Percentiles rank a stretch among this genome's conserved stretches.
Evolutionary conservation across 2,329 filamentous ascomycete species (phyloP).

Genomic region (Volutella citrinella): DNA sequence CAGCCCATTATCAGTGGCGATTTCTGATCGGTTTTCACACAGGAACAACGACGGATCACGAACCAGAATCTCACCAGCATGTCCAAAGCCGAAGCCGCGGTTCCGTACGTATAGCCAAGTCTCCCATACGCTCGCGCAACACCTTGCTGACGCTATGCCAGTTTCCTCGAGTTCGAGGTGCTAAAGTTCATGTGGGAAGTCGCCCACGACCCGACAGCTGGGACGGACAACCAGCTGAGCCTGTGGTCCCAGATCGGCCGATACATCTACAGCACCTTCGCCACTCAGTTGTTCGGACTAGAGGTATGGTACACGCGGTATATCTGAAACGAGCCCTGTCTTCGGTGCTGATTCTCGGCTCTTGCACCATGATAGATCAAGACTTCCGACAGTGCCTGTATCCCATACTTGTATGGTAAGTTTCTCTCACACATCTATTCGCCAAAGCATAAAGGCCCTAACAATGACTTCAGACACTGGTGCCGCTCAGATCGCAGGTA

Average conservation of each 20-base stretch:
- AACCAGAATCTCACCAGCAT: conserved; percentile 4
- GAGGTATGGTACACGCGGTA: conserved; percentile 1
- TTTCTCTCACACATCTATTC: background rate
- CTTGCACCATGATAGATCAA: too few relatives aligned
- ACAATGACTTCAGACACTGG: background rate
- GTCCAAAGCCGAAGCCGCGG: conserved; percentile 1
- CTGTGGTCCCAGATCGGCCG: conserved; percentile 2
- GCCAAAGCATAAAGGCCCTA: too few relatives aligned
- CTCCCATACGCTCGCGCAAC: too few relatives aligned
- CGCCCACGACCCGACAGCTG: conserved; percentile 1
- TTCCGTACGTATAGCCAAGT: conserved; percentile 1
- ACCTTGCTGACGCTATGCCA: too few relatives aligned
- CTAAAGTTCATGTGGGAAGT: conserved; percentile 5
- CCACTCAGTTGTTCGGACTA: conserved; percentile 4
- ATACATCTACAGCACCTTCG: conserved; percentile 8
- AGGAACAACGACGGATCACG: conserved; percentile 4
- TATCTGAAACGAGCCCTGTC: too few relatives aligned
- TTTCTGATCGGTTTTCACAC: background rate
- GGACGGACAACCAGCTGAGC: background rate
- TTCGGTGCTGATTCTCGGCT: too few relatives aligned
- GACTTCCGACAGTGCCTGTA: conserved; percentile 2
- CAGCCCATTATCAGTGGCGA: too few relatives aligned
- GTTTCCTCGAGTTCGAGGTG: conserved; percentile 5
- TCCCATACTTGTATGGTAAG: conserved; percentile 1
- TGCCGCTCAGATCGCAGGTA: conserved; percentile 3